Evolutionary conservation across 176 grass and related monocot species (phyloP).

Genomic region (Lolium perenne): DNA sequence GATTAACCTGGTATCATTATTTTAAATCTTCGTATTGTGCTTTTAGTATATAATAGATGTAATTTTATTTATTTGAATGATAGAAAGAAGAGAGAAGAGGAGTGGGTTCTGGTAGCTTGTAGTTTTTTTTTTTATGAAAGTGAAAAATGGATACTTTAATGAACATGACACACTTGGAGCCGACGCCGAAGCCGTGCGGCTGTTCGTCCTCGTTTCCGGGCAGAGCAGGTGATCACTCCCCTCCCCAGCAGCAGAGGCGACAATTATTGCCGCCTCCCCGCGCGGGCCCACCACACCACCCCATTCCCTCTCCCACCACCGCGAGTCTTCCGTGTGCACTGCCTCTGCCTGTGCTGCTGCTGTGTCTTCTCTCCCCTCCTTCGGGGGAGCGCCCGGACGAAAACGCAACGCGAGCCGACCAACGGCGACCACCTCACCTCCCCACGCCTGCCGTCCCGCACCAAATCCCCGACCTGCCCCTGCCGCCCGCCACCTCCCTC

Average conservation of each 20-base stretch:
- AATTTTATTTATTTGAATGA: too few species aligned
- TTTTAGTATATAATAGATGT: too few species aligned
- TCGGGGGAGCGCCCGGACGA: slow-evolving; percentile 22
- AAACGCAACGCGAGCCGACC: slow-evolving; percentile 49
- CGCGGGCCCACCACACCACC: slow-evolving; percentile 40
- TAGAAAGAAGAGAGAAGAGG: too few species aligned
- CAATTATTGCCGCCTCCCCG: slow-evolving; percentile 36
- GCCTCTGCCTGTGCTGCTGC: not conserved
- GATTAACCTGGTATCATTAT: too few species aligned
- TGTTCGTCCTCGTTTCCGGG: slow-evolving; percentile 13
- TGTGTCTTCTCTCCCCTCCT: not conserved
- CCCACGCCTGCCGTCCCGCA: slow-evolving; percentile 38
- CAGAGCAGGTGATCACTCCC: slow-evolving; percentile 19
- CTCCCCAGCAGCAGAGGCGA: not conserved
- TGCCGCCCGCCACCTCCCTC: not conserved
- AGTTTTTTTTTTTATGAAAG: too few species aligned
- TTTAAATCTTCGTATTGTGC: too few species aligned
- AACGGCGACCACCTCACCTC: slow-evolving; percentile 61
- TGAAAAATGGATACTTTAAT: too few species aligned
- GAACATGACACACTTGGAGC: too few species aligned
- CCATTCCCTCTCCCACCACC: slow-evolving; percentile 42
- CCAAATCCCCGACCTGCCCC: slow-evolving; percentile 23
- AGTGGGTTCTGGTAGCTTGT: too few species aligned
- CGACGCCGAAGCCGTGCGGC: not conserved
- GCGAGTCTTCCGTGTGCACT: not conserved